Conservation (phyloP, 169 alveolate genomes). For the Plasmodium blacklocki region DNA sequence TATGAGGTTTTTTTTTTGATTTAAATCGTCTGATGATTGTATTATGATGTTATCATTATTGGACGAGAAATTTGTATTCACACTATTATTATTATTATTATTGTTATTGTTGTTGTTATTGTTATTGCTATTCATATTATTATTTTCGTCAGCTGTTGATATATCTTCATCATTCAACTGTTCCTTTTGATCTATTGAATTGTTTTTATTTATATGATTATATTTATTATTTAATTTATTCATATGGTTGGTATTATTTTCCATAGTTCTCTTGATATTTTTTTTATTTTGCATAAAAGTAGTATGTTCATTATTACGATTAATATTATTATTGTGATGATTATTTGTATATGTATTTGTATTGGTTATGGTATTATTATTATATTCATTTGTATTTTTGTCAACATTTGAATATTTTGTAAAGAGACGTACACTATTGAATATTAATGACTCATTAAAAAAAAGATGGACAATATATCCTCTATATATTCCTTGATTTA, state of each 20-base stretch:
- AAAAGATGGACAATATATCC: constrained; percentile 83
- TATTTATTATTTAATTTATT: no score
- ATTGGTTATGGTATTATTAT: neutral
- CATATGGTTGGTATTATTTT: no score
- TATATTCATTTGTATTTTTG: constrained; percentile 3
- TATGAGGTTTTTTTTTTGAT: constrained; percentile 29
- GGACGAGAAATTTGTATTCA: neutral
- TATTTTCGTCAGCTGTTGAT: constrained; percentile 48
- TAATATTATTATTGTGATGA: neutral
- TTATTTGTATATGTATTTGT: neutral
- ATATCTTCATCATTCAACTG: constrained; percentile 30
- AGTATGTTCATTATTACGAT: neutral
- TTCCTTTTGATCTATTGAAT: neutral
- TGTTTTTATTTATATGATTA: neutral
- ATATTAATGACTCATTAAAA: constrained; percentile 85
- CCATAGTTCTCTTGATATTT: no score
- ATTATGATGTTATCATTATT: neutral
- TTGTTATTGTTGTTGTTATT: neutral
- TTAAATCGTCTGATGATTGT: constrained; percentile 4
- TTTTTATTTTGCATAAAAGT: no score
- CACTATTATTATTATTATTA: neutral
- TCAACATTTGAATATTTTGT: constrained; percentile 74
- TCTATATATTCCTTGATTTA: constrained; percentile 81
- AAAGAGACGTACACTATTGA: constrained; percentile 78
- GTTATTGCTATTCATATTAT: neutral